Evolutionary conservation across 2,329 filamentous ascomycete genomes (phyloP).

Genomic region (Paecilomyces fulvus): DNA sequence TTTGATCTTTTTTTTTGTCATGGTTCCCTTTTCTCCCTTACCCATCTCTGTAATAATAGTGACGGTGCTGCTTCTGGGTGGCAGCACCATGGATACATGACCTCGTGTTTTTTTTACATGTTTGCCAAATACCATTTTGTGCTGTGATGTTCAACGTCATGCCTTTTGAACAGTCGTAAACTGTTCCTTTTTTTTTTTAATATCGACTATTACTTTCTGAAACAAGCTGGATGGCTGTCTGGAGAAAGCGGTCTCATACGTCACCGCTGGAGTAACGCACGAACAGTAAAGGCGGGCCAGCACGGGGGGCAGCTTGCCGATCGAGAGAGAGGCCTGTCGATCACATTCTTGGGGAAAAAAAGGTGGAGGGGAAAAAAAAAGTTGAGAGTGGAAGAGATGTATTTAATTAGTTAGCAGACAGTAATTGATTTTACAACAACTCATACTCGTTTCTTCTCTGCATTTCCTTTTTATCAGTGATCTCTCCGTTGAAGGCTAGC

Average conservation of each 20-base stretch:
- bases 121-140: neutral
- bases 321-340: neutral
- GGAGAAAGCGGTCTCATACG: neutral
- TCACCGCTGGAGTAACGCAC: neutral
- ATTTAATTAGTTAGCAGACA: no score
- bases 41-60: conserved; percentile 3
- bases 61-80: neutral
- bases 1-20: neutral
- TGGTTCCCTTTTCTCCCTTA: neutral
- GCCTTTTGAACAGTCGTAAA: neutral
- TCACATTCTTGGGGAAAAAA: no score
- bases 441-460: no score
- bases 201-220: neutral
- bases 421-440: no score
- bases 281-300: neutral
- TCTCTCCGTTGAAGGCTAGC: neutral
- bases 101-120: neutral
- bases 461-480: neutral
- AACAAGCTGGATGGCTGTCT: neutral
- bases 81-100: neutral
- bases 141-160: neutral
- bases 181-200: neutral
- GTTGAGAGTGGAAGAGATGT: no score
- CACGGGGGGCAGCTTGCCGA: neutral
- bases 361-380: no score